Evolutionary conservation across 1,284 basidiomycete genomes (phyloP), one percentile per base, ranked within the genome.

Genomic region (Ceratobasidium sp.): DNA sequence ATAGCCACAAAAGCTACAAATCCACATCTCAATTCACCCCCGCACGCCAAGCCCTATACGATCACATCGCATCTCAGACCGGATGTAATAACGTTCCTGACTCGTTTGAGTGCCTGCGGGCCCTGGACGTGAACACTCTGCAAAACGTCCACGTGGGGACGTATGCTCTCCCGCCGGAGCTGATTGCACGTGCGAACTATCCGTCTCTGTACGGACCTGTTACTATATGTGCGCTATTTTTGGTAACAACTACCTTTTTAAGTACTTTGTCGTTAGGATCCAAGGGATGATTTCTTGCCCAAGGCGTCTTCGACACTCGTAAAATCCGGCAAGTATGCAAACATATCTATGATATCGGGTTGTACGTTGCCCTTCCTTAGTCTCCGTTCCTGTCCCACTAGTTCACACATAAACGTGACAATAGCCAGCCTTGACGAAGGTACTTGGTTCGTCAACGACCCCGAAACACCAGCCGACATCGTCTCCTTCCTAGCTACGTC

Each of bases 321-420:
- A n/a, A 23, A 26, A 48, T 13, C 42, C 10, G 57, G 70, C 3
- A 73, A 61, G 62, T 73, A 73, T 28, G 70, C 70, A 40, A 62
- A 73, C 20, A 50, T 73, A 2, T 57, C 70, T 33, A 73, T 73
- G 1, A 70, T 70, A 57, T 70, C 68, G 1, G 68, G 68, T 26
- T 56, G 68, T 70, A 23, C 15, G 68, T 70, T 38, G 38, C 38
- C 40, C 40, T 26, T 23, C 42, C 28, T 7, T 46, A 3, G 9
- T 28, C 3, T 33, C 23, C 23, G 3, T 12, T 28, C 46, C 48
- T 13, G 48, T 23, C 23, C 6, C 5, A 15, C 23, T 1, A 38
- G 33, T 33, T 33, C 33, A 33, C 33, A 33, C 33, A 4, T 33
- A 4, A 4, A 4, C 33, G 33, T 33, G 20, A 28, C 44, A 4